Percentiles rank a stretch among this genome's conserved stretches.
Conservation (phyloP, 441 rosid genomes). For the Biscutella laevigata region DNA sequence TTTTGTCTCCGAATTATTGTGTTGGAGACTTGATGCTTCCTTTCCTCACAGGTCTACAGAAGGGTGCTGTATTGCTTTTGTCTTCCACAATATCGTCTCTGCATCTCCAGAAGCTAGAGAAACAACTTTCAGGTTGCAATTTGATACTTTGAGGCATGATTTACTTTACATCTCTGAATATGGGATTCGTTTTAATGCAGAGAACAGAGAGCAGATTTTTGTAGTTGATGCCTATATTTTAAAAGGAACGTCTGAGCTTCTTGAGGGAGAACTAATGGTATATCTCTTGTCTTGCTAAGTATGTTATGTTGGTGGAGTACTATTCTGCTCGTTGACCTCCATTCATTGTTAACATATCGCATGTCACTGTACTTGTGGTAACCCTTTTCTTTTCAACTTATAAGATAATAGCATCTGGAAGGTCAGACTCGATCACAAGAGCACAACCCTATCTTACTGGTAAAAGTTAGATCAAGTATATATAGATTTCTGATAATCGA, state of each 20-base stretch:
- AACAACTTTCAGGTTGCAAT: conserved; percentile 45
- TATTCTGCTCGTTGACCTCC: conserved; percentile 7
- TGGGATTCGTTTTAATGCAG: conserved; percentile 37
- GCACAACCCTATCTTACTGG: conserved; percentile 79
- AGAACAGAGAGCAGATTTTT: conserved; percentile 31
- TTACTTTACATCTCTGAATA: conserved; percentile 8
- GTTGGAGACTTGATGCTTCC: conserved; percentile 1
- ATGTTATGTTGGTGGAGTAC: conserved; percentile 6
- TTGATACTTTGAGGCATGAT: neutral
- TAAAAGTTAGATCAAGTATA: conserved; percentile 28
- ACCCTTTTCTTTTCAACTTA: conserved; percentile 17
- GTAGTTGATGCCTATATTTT: conserved; percentile 65
- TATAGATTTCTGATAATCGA: conserved; percentile 5
- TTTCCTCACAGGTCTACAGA: conserved; percentile 44
- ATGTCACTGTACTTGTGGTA: conserved; percentile 1
- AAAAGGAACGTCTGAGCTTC: conserved; percentile 49
- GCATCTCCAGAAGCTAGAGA: conserved; percentile 52
- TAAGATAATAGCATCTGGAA: conserved; percentile 80
- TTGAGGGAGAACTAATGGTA: conserved; percentile 67
- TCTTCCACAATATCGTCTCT: conserved; percentile 43
- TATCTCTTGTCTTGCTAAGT: conserved; percentile 2
- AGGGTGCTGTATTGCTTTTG: conserved; percentile 52
- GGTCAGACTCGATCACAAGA: conserved; percentile 58
- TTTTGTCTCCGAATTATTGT: conserved; percentile 7
- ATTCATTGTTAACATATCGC: conserved; percentile 1